Conservation (phyloP, 2,329 filamentous ascomycete genomes). For the Trichoderma sp. region DNA sequence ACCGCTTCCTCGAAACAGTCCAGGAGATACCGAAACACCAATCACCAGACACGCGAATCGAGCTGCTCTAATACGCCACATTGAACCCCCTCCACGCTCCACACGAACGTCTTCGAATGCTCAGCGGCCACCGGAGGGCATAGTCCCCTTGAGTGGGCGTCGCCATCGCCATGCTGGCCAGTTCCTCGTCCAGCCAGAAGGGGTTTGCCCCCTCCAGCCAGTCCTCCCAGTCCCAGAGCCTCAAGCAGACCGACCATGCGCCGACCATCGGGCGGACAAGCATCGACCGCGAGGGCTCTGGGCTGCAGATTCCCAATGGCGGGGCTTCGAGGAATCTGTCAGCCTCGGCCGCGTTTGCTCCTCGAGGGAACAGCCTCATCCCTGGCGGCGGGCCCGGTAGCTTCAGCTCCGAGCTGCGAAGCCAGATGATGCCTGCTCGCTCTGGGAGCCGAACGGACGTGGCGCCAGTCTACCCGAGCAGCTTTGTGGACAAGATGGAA, state of each 20-base stretch:
- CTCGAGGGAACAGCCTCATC: conserved; percentile 70
- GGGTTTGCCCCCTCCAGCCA: conserved; percentile 41
- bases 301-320: conserved; percentile 56
- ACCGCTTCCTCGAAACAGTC: neutral
- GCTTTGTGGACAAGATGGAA: conserved; percentile 60
- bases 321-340: conserved; percentile 52
- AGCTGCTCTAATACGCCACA: conserved; percentile 10
- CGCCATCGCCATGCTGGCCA: conserved; percentile 41
- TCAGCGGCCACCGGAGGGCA: conserved; percentile 41
- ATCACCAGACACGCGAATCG: neutral
- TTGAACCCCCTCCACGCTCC: neutral
- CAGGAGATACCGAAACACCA: neutral
- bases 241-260: conserved; percentile 43
- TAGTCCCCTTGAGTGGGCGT: conserved; percentile 46
- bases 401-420: conserved; percentile 86
- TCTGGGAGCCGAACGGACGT: conserved; percentile 45
- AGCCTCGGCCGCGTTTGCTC: conserved; percentile 62
- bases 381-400: conserved; percentile 76
- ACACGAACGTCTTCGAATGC: conserved; percentile 43
- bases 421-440: conserved; percentile 57
- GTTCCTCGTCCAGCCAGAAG: conserved; percentile 41
- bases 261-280: conserved; percentile 47
- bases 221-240: conserved; percentile 46
- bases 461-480: conserved; percentile 43
- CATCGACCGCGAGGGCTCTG: conserved; percentile 58